Conservation (phyloP, 352 stramenopile genomes). For the Phytopythium boreale region DNA sequence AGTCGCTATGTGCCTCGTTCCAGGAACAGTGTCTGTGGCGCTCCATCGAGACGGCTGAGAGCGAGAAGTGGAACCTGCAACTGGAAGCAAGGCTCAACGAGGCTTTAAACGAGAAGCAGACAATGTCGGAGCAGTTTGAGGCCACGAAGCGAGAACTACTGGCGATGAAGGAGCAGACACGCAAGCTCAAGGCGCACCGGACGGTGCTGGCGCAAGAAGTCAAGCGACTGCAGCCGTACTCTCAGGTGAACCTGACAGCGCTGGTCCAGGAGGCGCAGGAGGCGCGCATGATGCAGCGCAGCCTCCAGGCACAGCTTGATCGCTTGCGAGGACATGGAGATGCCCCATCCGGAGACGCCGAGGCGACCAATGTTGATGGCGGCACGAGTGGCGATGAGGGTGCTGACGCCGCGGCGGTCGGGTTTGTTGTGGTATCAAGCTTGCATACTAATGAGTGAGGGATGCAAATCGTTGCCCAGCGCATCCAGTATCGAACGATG, state of each 20-base stretch:
- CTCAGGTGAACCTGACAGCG: constrained; percentile 56
- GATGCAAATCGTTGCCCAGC: too few species aligned
- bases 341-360: neutral
- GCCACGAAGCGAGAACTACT: constrained; percentile 3
- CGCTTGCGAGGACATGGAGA: constrained; percentile 1
- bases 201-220: constrained; percentile 63
- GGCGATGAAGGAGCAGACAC: constrained; percentile 25
- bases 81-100: constrained; percentile 18
- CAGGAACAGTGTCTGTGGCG: constrained; percentile 79
- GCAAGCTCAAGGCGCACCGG: constrained; percentile 51
- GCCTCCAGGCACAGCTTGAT: constrained; percentile 47
- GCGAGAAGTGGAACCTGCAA: constrained; percentile 32
- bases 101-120: constrained; percentile 14
- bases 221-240: constrained; percentile 63
- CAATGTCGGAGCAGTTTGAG: constrained; percentile 13
- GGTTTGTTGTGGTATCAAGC: neutral
- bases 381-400: neutral
- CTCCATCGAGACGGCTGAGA: constrained; percentile 62
- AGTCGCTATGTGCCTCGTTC: constrained; percentile 57
- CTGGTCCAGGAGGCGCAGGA: constrained; percentile 69
- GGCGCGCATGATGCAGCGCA: constrained; percentile 71
- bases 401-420: neutral
- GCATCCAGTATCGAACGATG: too few species aligned
- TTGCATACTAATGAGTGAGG: neutral
- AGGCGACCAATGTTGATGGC: neutral